These are phyloP conservation scores for Debaryomycetaceae sp. DNA, from an alignment of 1,139 yeast species.

Conservation along the genomic window DNA sequence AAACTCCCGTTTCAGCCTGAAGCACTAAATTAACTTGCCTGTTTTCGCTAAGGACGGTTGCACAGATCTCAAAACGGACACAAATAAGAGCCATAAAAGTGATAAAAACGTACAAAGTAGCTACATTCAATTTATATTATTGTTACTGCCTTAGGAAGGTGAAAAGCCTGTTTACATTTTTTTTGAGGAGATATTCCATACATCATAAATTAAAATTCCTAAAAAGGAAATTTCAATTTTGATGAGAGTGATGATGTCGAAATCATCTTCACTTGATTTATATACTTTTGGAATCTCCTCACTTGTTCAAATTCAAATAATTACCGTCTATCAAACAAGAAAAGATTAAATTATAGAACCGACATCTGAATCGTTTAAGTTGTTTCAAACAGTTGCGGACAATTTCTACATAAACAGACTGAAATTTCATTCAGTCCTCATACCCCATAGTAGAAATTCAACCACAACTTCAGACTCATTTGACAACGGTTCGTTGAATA, in stretches of 20 bases:
- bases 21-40: too few relatives aligned
- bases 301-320: too few relatives aligned
- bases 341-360: neutral
- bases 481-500: neutral
- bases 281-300: constrained; percentile 1
- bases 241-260: neutral
- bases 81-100: neutral
- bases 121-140: neutral
- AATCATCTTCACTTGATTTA: neutral
- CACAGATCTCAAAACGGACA: neutral
- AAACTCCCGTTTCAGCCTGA: too few relatives aligned
- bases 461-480: neutral
- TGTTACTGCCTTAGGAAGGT: neutral
- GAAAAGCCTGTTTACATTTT: neutral
- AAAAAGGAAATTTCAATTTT: neutral
- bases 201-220: neutral
- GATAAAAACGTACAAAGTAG: neutral
- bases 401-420: neutral
- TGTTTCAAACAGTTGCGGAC: neutral
- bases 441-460: neutral
- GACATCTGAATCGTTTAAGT: constrained; percentile 1
- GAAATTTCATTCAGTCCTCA: neutral
- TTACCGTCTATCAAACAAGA: too few relatives aligned
- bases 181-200: neutral
- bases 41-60: too few relatives aligned